Conservation (phyloP, 805 yeast genomes). For the Yueomyces sinensis region DNA sequence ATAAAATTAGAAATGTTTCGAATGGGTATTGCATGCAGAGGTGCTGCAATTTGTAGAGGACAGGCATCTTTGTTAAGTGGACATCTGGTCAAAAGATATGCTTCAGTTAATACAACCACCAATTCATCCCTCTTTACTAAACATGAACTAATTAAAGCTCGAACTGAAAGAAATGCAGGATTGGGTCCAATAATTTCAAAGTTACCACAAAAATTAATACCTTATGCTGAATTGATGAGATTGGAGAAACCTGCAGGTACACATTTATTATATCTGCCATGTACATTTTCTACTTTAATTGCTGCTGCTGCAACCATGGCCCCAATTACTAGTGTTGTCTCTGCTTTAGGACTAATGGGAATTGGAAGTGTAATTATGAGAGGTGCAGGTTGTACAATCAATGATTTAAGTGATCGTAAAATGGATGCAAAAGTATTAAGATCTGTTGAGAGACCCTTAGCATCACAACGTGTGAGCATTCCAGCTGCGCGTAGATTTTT, state of each 20-base stretch:
- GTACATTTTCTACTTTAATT: conserved; percentile 86
- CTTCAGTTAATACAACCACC: too few species aligned
- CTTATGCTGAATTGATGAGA: conserved; percentile 86
- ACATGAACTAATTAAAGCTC: conserved; percentile 27
- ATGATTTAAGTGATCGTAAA: conserved; percentile 76
- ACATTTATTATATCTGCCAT: conserved; percentile 66
- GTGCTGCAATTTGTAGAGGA: too few species aligned
- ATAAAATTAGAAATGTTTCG: too few species aligned
- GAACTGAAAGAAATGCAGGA: conserved; percentile 35
- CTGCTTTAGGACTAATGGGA: conserved; percentile 58
- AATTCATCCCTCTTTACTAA: too few species aligned
- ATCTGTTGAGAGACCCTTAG: conserved; percentile 84
- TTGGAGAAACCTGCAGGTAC: conserved; percentile 96
- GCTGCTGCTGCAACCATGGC: conserved; percentile 70
- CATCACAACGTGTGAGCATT: conserved; percentile 67
- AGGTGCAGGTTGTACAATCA: conserved; percentile 96
- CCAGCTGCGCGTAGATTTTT: conserved; percentile 59
- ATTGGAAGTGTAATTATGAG: conserved; percentile 86
- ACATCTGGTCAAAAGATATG: too few species aligned
- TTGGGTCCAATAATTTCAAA: conserved; percentile 39
- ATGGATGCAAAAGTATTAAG: conserved; percentile 78
- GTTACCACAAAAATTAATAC: conserved; percentile 65
- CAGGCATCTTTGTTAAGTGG: too few species aligned
- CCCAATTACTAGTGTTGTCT: conserved; percentile 41
- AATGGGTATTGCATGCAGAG: too few species aligned